These are phyloP conservation scores for Apiotrichum brassicae DNA, from an alignment of 1,284 basidiomycete genomes.

Conservation along the genomic window DNA sequence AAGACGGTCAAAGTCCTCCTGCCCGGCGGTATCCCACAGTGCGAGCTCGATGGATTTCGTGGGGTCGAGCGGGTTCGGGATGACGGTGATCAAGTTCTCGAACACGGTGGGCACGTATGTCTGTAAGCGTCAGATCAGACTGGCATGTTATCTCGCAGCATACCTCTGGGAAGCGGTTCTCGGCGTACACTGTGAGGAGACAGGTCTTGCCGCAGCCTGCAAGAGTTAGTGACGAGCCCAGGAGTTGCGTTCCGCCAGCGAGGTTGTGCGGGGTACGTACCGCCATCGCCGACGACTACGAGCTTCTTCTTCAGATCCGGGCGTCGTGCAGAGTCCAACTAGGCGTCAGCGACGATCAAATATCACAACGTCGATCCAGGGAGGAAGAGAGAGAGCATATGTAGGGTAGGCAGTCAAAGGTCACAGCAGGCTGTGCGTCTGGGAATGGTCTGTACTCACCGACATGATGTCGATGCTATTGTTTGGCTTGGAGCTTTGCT, in stretches of 20 bases:
- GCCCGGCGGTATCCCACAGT: conserved; percentile 96
- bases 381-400: too few species aligned
- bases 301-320: conserved; percentile 83
- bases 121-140: too few species aligned
- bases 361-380: too few species aligned
- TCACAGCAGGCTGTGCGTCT: not conserved
- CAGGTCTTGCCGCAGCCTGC: conserved; percentile 58
- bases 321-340: conserved; percentile 33
- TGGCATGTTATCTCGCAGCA: too few species aligned
- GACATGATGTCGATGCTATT: not conserved
- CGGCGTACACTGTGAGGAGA: conserved; percentile 62
- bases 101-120: conserved; percentile 97
- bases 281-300: conserved; percentile 60
- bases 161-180: conserved; percentile 96
- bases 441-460: not conserved
- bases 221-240: not conserved
- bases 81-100: conserved; percentile 91
- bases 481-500: too few species aligned
- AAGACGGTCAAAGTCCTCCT: conserved; percentile 95
- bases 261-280: conserved; percentile 15
- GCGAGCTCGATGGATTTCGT: conserved; percentile 88
- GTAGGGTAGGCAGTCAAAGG: too few species aligned
- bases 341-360: not conserved
- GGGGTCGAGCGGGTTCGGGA: conserved; percentile 61
- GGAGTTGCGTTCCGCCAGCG: not conserved